These are phyloP conservation scores for Xylariaceae sp. DNA, from an alignment of 2,329 filamentous ascomycete species.

Conservation along the genomic window DNA sequence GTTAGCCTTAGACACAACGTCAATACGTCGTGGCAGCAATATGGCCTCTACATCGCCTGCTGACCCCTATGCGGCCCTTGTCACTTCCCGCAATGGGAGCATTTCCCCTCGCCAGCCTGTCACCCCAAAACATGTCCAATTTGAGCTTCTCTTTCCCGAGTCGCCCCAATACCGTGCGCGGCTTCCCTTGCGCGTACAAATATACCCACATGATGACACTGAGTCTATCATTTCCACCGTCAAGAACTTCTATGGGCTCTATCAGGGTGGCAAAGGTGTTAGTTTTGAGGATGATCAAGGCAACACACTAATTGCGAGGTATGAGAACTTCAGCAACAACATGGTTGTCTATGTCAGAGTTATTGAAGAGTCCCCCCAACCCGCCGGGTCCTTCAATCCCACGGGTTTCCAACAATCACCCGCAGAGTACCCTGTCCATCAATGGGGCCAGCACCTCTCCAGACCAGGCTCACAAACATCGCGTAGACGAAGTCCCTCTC, in stretches of 20 bases:
- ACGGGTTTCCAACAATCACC: slow-evolving; percentile 50
- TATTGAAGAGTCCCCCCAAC: slow-evolving; percentile 55
- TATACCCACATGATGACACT: slow-evolving; percentile 92
- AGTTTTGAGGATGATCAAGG: slow-evolving; percentile 91
- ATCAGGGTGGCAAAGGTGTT: slow-evolving; percentile 78
- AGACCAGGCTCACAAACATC: slow-evolving; percentile 68
- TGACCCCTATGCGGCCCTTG: slow-evolving; percentile 31
- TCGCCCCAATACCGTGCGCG: slow-evolving; percentile 67
- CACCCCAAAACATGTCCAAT: slow-evolving; percentile 70
- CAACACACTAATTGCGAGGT: slow-evolving; percentile 88
- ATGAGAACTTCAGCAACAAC: slow-evolving; percentile 90
- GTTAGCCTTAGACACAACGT: slow-evolving; percentile 24
- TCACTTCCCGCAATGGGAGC: slow-evolving; percentile 40
- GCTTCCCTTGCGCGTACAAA: slow-evolving; percentile 81
- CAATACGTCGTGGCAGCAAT: slow-evolving; percentile 25
- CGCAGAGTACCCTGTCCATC: slow-evolving; percentile 44
- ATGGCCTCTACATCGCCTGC: slow-evolving; percentile 49
- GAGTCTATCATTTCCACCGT: slow-evolving; percentile 97
- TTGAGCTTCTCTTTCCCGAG: slow-evolving; percentile 69
- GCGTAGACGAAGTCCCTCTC: slow-evolving; percentile 75
- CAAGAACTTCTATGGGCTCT: slow-evolving; percentile 98
- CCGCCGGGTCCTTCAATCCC: slow-evolving; percentile 46
- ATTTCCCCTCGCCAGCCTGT: slow-evolving; percentile 45
- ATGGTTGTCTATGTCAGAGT: slow-evolving; percentile 93
- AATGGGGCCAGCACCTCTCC: slow-evolving; percentile 58